Conservation (phyloP, 139 green algal genomes). For the Zygnema cylindricum region DNA sequence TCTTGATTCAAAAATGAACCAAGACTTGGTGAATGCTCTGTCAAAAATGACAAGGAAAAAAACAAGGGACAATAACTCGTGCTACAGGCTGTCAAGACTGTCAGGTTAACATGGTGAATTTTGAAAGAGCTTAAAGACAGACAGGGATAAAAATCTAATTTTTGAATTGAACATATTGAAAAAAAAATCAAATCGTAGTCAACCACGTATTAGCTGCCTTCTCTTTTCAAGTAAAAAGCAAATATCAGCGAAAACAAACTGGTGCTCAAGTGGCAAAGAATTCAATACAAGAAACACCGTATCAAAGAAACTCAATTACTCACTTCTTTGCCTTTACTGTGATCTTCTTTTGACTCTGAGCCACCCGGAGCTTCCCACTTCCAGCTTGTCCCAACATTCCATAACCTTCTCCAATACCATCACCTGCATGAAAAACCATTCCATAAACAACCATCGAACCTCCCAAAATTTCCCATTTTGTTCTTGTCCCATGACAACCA, state of each 20-base stretch:
- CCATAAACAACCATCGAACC: constrained; percentile 92
- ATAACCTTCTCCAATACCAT: constrained; percentile 68
- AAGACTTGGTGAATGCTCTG: too few species aligned
- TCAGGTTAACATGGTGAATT: too few species aligned
- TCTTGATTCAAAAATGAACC: too few species aligned
- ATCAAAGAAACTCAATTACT: background rate
- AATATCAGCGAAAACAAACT: background rate
- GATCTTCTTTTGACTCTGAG: constrained; percentile 61
- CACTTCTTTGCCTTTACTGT: constrained; percentile 53
- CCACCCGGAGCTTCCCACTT: constrained; percentile 45
- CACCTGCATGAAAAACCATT: constrained; percentile 81
- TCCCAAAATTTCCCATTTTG: constrained; percentile 70
- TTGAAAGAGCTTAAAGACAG: too few species aligned
- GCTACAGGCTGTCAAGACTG: too few species aligned
- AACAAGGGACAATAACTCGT: too few species aligned
- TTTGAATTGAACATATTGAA: too few species aligned
- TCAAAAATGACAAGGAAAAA: too few species aligned
- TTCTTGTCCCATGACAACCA: background rate
- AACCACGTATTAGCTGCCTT: too few species aligned
- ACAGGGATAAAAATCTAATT: too few species aligned
- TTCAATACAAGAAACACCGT: background rate
- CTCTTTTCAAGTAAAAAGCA: background rate
- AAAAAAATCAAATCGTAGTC: too few species aligned
- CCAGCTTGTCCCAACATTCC: constrained; percentile 88
- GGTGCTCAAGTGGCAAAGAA: background rate